phyloP scores from a whole-genome alignment of 2,329 filamentous ascomycete genomes.

The Beauveria sp. region DNA sequence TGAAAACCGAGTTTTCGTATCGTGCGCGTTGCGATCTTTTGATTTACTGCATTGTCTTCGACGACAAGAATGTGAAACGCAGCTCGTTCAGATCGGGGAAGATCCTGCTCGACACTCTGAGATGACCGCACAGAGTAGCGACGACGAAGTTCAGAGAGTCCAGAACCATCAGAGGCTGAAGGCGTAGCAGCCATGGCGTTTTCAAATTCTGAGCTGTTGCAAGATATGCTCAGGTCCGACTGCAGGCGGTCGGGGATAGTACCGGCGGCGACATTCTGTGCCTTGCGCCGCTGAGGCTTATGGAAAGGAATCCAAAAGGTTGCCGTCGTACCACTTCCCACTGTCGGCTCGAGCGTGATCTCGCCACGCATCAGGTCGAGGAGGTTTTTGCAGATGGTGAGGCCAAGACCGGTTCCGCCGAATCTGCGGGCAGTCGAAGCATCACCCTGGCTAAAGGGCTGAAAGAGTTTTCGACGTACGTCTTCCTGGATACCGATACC shows the following conservation, averaged over 20 bases:
- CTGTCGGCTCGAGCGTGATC: conserved; percentile 61
- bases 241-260: conserved; percentile 61
- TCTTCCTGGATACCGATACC: conserved; percentile 78
- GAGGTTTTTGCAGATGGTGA: conserved; percentile 76
- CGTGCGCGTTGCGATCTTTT: conserved; percentile 68
- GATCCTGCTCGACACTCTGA: conserved; percentile 34
- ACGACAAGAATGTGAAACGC: conserved; percentile 67
- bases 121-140: conserved; percentile 27
- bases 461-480: conserved; percentile 64
- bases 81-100: conserved; percentile 50
- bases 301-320: conserved; percentile 72
- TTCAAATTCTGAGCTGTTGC: conserved; percentile 58
- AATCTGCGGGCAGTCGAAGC: conserved; percentile 72
- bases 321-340: conserved; percentile 64
- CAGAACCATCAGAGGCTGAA: conserved; percentile 21
- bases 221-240: conserved; percentile 56
- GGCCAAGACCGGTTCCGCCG: conserved; percentile 67
- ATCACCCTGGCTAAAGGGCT: conserved; percentile 76
- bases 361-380: conserved; percentile 71
- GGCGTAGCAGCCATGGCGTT: conserved; percentile 33
- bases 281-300: conserved; percentile 46
- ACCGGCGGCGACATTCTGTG: conserved; percentile 52
- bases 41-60: conserved; percentile 71
- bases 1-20: conserved; percentile 67
- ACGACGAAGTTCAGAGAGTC: conserved; percentile 20